These are phyloP conservation scores for Fusarium sp. DNA, from an alignment of 2,329 filamentous ascomycete species.

Conservation along the genomic window DNA sequence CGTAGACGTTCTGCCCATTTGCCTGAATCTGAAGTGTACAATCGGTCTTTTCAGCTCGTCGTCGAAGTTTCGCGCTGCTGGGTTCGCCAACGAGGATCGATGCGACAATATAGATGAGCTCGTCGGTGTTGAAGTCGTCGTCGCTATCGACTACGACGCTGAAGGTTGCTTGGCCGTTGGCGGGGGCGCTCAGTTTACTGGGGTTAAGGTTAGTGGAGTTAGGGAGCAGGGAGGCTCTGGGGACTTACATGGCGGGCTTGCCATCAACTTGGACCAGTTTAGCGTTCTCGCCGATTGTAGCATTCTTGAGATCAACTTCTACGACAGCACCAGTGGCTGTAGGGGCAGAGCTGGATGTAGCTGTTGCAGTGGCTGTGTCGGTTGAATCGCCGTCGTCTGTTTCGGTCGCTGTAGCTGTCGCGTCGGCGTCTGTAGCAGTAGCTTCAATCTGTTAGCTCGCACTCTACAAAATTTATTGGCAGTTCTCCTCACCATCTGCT, in stretches of 20 bases:
- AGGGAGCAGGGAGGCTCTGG: not conserved
- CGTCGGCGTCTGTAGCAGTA: constrained; percentile 15
- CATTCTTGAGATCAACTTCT: constrained; percentile 27
- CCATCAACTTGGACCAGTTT: constrained; percentile 23
- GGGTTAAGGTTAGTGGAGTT: not conserved
- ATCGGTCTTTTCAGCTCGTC: constrained; percentile 23
- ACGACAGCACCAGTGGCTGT: constrained; percentile 20
- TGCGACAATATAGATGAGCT: constrained; percentile 31
- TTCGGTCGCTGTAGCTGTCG: constrained; percentile 13
- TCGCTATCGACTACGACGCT: constrained; percentile 17
- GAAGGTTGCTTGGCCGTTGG: constrained; percentile 29
- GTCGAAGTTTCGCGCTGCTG: constrained; percentile 27
- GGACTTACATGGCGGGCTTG: constrained; percentile 29
- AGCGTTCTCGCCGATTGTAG: constrained; percentile 32
- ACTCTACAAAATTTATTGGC: not conserved
- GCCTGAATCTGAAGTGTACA: constrained; percentile 31
- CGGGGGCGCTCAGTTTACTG: constrained; percentile 30
- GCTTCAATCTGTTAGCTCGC: constrained; percentile 17
- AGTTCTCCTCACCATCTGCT: constrained; percentile 17
- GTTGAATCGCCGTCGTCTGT: not conserved
- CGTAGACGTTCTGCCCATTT: constrained; percentile 27
- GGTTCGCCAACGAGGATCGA: constrained; percentile 33
- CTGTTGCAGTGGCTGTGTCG: constrained; percentile 7
- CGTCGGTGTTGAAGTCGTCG: constrained; percentile 16
- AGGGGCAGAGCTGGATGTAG: constrained; percentile 22